These are phyloP conservation scores for Stemphylium vesicarium DNA, from an alignment of 2,329 filamentous ascomycete species.

Conservation along the genomic window DNA sequence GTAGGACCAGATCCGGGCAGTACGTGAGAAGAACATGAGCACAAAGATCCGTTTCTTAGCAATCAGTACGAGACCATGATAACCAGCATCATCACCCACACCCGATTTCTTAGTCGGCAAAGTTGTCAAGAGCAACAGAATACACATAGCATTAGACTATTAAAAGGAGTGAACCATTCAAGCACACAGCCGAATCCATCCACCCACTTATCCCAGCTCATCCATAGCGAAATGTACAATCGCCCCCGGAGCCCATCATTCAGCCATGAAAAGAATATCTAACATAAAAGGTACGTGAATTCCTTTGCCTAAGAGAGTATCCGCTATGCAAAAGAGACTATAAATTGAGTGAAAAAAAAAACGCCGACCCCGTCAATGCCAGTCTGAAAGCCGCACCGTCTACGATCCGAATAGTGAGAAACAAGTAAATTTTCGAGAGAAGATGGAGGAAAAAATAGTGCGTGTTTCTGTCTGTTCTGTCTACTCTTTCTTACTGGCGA, in stretches of 20 bases:
- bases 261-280: conserved; percentile 2
- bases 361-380: conserved; percentile 33
- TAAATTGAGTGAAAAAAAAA: neutral
- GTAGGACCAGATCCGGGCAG: too few species aligned
- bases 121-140: neutral
- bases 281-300: conserved; percentile 7
- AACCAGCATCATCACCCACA: neutral
- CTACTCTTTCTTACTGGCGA: conserved; percentile 53
- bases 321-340: conserved; percentile 15
- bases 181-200: conserved; percentile 5
- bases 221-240: conserved; percentile 8
- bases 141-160: conserved; percentile 16
- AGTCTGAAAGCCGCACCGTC: conserved; percentile 4
- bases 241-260: neutral
- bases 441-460: conserved; percentile 5
- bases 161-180: conserved; percentile 20
- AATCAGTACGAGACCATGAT: neutral
- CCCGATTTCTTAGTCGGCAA: neutral
- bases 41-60: neutral
- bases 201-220: conserved; percentile 10
- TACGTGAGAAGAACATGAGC: neutral
- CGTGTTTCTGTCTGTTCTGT: neutral
- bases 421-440: conserved; percentile 4
- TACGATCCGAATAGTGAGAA: neutral
- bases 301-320: conserved; percentile 5